Base-by-base conservation (phyloP, 352 stramenopile species). In the Phytophthora uliginosa region DNA sequence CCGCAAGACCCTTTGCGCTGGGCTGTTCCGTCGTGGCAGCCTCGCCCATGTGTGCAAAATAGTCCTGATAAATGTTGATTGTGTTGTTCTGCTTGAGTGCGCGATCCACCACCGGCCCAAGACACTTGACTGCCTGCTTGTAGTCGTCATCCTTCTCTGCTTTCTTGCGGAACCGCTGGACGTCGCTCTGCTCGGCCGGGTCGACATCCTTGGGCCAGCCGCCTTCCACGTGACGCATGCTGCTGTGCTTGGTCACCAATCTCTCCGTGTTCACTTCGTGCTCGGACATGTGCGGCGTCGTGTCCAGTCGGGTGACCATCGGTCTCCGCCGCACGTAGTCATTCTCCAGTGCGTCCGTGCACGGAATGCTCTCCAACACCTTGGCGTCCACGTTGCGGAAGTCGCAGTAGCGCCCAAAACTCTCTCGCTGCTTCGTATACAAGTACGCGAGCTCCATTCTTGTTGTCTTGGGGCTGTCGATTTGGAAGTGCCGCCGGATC, bases 11-110 rank as follows among this genome's bases (percentile, higher is more conserved):
- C 77, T 99, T 99, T 59, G 97, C 97, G 62, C 88, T 98, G 10
- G 97, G 97, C 73, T 98, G 97, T 73, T 99, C 95, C 9, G 91
- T 98, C 45, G 91, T 98, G 60, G 97, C 92, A 66, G 88, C 78
- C 71, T 98, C 91, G 36, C 92, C 89, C 79, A 98, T 90, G 75
- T 97, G 82, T 57, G 92, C 86, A 79, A 98, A 99, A 78, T 99
- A 99, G 73, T 98, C 93, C 76, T 99, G 92, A 74, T 99, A 99
- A 58, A 99, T 98, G 82, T 99, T 98, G 59, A 99, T 98, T 9
- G 97, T 99, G 80, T 99, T 99, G 80, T 99, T 99, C 76, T 99
- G 97, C 77, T 98, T 98, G 84, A 99, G 96, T 59, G 94, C 97
- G 15, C 91, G 83, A 48, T 98, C 93, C 22, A 98, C 93, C 63